phyloP scores from a whole-genome alignment of 1,139 yeast genomes.

The Arxiozyma heterogenica region DNA sequence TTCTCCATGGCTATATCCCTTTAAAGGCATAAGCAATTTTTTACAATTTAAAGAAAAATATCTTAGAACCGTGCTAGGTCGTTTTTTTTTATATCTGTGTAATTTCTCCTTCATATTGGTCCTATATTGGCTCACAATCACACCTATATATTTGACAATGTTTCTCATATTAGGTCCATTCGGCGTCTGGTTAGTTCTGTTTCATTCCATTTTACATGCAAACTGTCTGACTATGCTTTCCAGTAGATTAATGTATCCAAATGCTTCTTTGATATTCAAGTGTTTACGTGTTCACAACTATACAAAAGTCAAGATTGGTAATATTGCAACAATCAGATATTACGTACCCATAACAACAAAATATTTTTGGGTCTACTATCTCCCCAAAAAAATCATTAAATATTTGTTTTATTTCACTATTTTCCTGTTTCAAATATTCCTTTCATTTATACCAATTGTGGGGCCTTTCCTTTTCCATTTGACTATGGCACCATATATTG shows the following conservation, averaged over 20 bases:
- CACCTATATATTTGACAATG: conserved; percentile 26
- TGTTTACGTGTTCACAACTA: conserved; percentile 13
- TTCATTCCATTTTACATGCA: conserved; percentile 26
- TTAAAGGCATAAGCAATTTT: conserved; percentile 18
- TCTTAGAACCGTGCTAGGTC: conserved; percentile 10
- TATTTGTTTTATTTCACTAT: conserved; percentile 13
- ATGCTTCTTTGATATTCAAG: conserved; percentile 13
- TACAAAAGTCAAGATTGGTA: conserved; percentile 2
- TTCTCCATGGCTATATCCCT: conserved; percentile 22
- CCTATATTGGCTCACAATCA: conserved; percentile 25
- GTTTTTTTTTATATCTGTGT: conserved; percentile 15
- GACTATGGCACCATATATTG: conserved; percentile 21
- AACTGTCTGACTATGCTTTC: conserved; percentile 27
- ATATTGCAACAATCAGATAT: conserved; percentile 20
- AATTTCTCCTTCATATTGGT: conserved; percentile 16
- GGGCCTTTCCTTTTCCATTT: conserved; percentile 26
- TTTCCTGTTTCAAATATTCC: conserved; percentile 11
- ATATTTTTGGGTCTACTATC: conserved; percentile 25
- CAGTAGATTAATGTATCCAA: conserved; percentile 22
- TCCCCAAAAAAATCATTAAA: conserved; percentile 22
- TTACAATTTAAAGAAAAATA: conserved; percentile 13
- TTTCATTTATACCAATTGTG: conserved; percentile 24
- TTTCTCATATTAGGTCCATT: conserved; percentile 27
- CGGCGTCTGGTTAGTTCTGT: conserved; percentile 22
- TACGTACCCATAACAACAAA: conserved; percentile 21